Evolutionary conservation across 108 stramenopile species (phyloP), one percentile per base, ranked within the genome.

Genomic region (Conticribra weissflogii): DNA sequence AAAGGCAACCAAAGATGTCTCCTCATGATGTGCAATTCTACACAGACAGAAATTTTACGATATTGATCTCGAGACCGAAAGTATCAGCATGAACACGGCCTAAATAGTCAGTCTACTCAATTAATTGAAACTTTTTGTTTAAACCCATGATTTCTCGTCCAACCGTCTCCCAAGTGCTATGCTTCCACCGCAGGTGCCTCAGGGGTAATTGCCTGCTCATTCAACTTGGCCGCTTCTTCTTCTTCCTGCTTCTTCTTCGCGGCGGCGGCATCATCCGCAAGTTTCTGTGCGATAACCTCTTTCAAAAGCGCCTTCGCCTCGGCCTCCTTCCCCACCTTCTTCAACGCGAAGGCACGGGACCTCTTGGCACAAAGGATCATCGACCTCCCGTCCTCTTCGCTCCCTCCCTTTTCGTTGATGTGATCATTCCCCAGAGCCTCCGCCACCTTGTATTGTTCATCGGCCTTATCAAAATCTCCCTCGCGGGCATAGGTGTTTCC

Each of bases 301-400:
- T 76, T 77, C 71, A 93, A 52, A 53, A 92, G 65, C 24, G 54
- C 41, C 78, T 96, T 96, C 8, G 88, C 95, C 32, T 96, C 90
- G 18, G 88, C 92, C 34, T 85, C 68, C 60, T 62, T 79, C 28
- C 92, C 92, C 48, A 85, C 87, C 61, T 81, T 90, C 65, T 93
- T 92, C 68, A 93, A 67, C 17, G 92, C 95, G 66, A 91, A 90
- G 2, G 91, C 86, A 44, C 90, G 74, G 4, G 89, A 83, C 45
- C 89, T 73, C 88, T 86, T 92, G 24, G 88, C 79, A 63, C 82
- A 81, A n/a, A 89, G 70, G 24, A 89, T 83, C 83, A 96, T 92
- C 15, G 87, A 86, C 84, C 88, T 81, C 23, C 95, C 95, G 68
- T 96, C 95, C 25, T 90, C 85, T 46, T 82, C 78, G 64, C 81